Evolutionary conservation across 169 alveolate genomes (phyloP), one percentile per base, ranked within the genome.

Genomic region (Babesia bigemina): DNA sequence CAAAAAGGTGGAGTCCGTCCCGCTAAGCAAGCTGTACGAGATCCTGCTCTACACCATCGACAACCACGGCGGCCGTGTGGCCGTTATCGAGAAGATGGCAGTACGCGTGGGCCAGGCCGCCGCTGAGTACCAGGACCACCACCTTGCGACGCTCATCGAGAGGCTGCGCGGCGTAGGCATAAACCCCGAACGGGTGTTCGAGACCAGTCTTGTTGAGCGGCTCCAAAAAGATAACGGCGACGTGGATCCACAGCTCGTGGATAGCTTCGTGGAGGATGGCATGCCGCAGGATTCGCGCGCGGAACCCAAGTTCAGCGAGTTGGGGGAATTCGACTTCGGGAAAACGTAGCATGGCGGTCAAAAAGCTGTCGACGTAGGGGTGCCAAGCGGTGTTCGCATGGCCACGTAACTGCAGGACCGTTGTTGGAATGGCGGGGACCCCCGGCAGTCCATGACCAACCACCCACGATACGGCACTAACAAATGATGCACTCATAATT

Each of bases 51-150:
- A 67, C 45, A 52, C 26, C 24, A 53, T 67, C 26, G 76, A 67
- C 22, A 11, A 67, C 65, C 76, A 67, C 26, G 76, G 67, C 21
- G 76, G 65, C 0, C 55, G 56, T 55, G 53, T 65, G 28, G 57
- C 14, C 10, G 17, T 67, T 28, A 52, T 67, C 0, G 65, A 47
- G 24, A 67, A 55, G 22, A 12, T 67, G 65, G 63, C 22, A 21
- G n/a, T 52, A 16, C 50, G 76, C 7, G 26, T 67, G n/a, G 49
- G 66, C 45, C 45, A 6, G 19, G 53, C 53, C 22, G 33, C 56
- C 11, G 59, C 50, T 12, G 17, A 45, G 33, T 36, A 39, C 11
- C 47, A n/a, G 45, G 55, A 50, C 58, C 63, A 67, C 56, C 50
- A 44, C 24, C 36, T 67, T 2, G 63, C 57, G 22, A 7, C 53